These are phyloP conservation scores for Crepidotus sp. DNA, from an alignment of 1,284 basidiomycete genomes.

Conservation along the genomic window DNA sequence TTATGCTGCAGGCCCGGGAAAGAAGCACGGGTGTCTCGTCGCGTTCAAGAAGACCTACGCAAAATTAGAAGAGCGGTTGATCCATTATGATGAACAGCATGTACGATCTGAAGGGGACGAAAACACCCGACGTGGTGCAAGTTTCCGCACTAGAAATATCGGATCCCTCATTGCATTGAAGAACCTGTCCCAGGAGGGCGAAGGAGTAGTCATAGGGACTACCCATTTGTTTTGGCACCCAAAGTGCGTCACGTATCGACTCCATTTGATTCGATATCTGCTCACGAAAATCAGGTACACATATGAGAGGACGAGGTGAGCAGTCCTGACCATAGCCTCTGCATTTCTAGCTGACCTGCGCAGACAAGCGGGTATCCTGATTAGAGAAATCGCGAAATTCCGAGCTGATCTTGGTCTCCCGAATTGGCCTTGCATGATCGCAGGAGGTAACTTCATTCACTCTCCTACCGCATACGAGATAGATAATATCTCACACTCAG, in stretches of 20 bases:
- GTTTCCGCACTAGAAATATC: conserved; percentile 78
- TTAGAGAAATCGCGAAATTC: conserved; percentile 59
- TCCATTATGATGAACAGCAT: conserved; percentile 64
- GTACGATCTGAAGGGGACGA: conserved; percentile 33
- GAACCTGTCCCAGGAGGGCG: conserved; percentile 28
- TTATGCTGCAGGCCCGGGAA: conserved; percentile 58
- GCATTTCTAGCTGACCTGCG: conserved; percentile 3
- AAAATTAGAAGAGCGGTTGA: conserved; percentile 34
- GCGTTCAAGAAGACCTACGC: conserved; percentile 54
- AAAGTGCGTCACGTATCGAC: conserved; percentile 37
- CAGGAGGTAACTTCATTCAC: conserved; percentile 55
- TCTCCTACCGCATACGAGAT: neutral
- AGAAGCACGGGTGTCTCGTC: conserved; percentile 80
- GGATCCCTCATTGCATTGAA: conserved; percentile 65
- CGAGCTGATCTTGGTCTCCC: conserved; percentile 37
- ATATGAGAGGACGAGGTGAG: conserved; percentile 79
- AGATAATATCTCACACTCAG: conserved; percentile 34
- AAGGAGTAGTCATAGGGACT: conserved; percentile 68
- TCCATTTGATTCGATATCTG: conserved; percentile 10
- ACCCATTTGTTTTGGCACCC: conserved; percentile 96
- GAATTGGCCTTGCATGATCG: conserved; percentile 73
- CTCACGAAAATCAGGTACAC: conserved; percentile 47
- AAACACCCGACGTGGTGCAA: conserved; percentile 42
- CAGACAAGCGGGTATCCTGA: conserved; percentile 64
- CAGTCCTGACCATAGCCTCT: neutral